Conservation (phyloP, 108 stramenopile species). For the Schizochytrium sp. region DNA sequence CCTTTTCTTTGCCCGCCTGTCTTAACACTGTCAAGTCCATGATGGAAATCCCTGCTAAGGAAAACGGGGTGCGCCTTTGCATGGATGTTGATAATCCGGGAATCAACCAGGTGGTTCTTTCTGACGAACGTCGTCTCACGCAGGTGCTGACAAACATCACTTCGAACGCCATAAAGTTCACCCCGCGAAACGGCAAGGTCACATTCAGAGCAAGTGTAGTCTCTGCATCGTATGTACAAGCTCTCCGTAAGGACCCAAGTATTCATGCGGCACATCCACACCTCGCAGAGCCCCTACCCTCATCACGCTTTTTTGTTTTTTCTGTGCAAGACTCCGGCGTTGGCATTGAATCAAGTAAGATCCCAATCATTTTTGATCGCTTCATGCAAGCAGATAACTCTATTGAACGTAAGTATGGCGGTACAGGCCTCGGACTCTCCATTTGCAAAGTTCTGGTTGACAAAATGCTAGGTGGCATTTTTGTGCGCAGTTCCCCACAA, state of each 20-base stretch:
- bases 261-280: neutral
- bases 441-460: slow-evolving; percentile 33
- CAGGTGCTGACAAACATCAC: slow-evolving; percentile 38
- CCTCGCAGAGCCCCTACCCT: neutral
- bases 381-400: slow-evolving; percentile 58
- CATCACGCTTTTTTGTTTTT: slow-evolving; percentile 1
- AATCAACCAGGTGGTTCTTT: neutral
- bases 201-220: slow-evolving; percentile 4
- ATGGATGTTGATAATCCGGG: slow-evolving; percentile 28
- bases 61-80: slow-evolving; percentile 1
- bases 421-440: slow-evolving; percentile 47
- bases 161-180: slow-evolving; percentile 42
- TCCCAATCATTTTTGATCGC: slow-evolving; percentile 22
- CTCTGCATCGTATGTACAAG: slow-evolving; percentile 14
- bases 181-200: slow-evolving; percentile 32
- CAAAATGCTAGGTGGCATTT: slow-evolving; percentile 28
- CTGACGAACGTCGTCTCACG: neutral
- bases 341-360: slow-evolving; percentile 7
- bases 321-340: slow-evolving; percentile 53
- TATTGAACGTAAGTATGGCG: slow-evolving; percentile 48
- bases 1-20: slow-evolving; percentile 26
- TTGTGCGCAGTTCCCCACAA: slow-evolving; percentile 17
- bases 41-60: slow-evolving; percentile 7
- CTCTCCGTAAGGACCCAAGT: neutral
- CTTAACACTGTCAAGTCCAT: slow-evolving; percentile 15